Evolutionary conservation across 306 rosid species (phyloP).

Genomic region (Cicer judaicum): DNA sequence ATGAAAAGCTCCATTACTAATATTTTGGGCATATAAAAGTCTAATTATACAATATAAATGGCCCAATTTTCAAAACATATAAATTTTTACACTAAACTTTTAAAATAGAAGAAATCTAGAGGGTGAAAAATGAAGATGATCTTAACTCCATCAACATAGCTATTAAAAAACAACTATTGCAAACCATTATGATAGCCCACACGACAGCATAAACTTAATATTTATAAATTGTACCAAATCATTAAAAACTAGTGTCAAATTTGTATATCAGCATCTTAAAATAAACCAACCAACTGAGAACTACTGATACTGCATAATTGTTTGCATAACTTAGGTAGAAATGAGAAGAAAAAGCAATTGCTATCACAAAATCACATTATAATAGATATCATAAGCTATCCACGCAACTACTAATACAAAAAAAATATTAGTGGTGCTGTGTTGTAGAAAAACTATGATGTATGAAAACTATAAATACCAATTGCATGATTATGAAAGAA

Average conservation of each 20-base stretch:
- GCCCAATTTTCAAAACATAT: too few relatives aligned
- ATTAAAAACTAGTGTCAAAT: not conserved
- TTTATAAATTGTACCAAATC: not conserved
- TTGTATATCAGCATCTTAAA: not conserved
- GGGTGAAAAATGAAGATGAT: too few relatives aligned
- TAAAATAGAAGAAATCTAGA: too few relatives aligned
- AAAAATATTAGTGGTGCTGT: too few relatives aligned
- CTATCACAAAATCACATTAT: not conserved
- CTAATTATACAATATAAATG: too few relatives aligned
- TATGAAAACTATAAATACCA: too few relatives aligned
- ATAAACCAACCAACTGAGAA: not conserved
- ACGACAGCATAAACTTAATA: not conserved
- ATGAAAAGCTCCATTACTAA: too few relatives aligned
- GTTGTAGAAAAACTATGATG: too few relatives aligned
- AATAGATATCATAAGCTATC: not conserved
- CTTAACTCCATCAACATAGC: not conserved
- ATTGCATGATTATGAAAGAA: too few relatives aligned
- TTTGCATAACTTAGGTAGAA: not conserved
- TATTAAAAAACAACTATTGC: not conserved
- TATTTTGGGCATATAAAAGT: too few relatives aligned
- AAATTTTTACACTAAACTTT: too few relatives aligned
- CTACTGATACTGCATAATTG: not conserved
- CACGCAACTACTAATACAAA: not conserved
- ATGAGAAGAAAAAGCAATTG: not conserved
- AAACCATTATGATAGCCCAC: not conserved